phyloP scores from a whole-genome alignment of 1,139 yeast species.

The Candida sanyaensis region DNA sequence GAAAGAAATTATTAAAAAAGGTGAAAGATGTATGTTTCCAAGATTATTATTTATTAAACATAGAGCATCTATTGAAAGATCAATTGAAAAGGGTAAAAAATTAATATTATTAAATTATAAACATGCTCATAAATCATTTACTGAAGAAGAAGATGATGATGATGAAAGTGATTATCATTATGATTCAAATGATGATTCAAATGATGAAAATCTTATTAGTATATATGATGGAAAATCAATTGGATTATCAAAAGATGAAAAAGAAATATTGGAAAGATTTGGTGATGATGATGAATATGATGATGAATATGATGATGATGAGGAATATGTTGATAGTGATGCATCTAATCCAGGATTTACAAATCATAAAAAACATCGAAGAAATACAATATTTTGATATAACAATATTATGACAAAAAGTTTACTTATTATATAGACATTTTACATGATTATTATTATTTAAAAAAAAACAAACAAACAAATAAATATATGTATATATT shows the following conservation, averaged over 20 bases:
- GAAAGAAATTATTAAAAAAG: conserved; percentile 57
- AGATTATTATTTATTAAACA: conserved; percentile 64
- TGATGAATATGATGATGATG: background rate
- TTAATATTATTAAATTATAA: conserved; percentile 7
- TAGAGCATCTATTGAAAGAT: conserved; percentile 62
- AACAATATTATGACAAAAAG: background rate
- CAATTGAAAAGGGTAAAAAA: conserved; percentile 54
- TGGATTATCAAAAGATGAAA: conserved; percentile 6
- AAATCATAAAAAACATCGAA: conserved; percentile 8
- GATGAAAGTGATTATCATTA: conserved; percentile 17
- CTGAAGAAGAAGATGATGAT: conserved; percentile 13
- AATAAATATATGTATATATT: conserved; percentile 15
- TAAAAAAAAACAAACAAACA: conserved; percentile 14
- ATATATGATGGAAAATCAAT: conserved; percentile 13
- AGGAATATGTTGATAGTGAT: conserved; percentile 11
- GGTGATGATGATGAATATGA: background rate
- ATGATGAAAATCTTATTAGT: conserved; percentile 12
- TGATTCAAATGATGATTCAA: conserved; percentile 9
- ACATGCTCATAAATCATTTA: conserved; percentile 7
- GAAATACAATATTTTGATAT: conserved; percentile 14
- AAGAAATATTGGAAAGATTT: background rate
- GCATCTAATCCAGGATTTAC: conserved; percentile 7
- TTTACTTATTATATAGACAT: background rate
- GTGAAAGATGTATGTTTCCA: conserved; percentile 70
- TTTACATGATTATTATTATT: conserved; percentile 11